These are phyloP conservation scores for Madurella fahalii DNA, from an alignment of 2,329 filamentous ascomycete genomes.

Conservation along the genomic window DNA sequence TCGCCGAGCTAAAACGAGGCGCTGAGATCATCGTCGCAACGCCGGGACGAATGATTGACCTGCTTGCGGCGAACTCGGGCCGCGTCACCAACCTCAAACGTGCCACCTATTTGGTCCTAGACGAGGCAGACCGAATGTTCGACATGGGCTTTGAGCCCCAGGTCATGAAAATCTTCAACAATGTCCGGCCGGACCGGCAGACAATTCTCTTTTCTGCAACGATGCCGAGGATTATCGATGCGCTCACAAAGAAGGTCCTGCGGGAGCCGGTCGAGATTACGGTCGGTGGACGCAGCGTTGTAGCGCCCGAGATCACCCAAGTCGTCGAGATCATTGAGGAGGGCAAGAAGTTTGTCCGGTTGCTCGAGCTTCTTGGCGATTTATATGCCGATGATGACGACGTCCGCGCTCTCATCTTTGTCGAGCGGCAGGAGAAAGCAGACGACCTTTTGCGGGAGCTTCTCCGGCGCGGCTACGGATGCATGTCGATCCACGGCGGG, in stretches of 20 bases:
- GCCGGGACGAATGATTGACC: constrained; percentile 90
- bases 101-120: constrained; percentile 90
- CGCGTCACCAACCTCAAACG: constrained; percentile 85
- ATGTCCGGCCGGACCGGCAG: constrained; percentile 86
- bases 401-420: constrained; percentile 83
- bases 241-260: constrained; percentile 82
- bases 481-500: constrained; percentile 89
- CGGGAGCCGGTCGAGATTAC: constrained; percentile 84
- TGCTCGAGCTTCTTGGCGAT: constrained; percentile 82
- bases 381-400: constrained; percentile 86
- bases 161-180: constrained; percentile 92
- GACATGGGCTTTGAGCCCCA: constrained; percentile 99
- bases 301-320: constrained; percentile 89
- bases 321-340: constrained; percentile 85
- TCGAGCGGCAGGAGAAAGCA: constrained; percentile 86
- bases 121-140: constrained; percentile 98
- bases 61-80: constrained; percentile 89
- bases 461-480: constrained; percentile 80
- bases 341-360: constrained; percentile 74
- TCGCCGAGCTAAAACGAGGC: constrained; percentile 90
- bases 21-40: constrained; percentile 95
- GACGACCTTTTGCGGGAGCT: constrained; percentile 75
- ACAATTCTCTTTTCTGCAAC: constrained; percentile 96
- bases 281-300: constrained; percentile 82
- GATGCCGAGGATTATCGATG: constrained; percentile 90